phyloP scores from a whole-genome alignment of 1,139 yeast species.

The Pichia sp. region DNA sequence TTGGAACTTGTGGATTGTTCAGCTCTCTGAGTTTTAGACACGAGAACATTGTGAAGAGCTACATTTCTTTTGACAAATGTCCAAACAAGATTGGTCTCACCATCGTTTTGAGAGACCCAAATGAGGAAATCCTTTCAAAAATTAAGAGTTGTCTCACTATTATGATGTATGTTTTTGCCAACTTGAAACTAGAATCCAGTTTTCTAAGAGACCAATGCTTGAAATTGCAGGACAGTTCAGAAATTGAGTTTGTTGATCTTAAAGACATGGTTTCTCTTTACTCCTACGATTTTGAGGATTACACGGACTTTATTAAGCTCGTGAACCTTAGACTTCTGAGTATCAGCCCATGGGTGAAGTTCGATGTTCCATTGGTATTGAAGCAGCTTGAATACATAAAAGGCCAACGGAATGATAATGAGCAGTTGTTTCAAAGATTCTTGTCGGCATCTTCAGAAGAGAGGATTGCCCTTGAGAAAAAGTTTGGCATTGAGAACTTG shows the following conservation, averaged over 20 bases:
- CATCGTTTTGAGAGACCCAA: conserved; percentile 71
- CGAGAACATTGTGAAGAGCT: conserved; percentile 56
- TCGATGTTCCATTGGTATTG: conserved; percentile 38
- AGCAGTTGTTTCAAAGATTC: conserved; percentile 17
- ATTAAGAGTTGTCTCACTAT: conserved; percentile 78
- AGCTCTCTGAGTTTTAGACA: conserved; percentile 61
- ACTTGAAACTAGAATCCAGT: conserved; percentile 74
- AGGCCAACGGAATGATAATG: conserved; percentile 26
- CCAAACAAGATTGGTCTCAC: conserved; percentile 75
- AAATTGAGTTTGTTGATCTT: conserved; percentile 2
- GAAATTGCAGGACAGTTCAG: conserved; percentile 20
- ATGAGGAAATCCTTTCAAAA: conserved; percentile 49
- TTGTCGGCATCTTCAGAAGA: conserved; percentile 11
- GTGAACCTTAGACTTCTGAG: conserved; percentile 37
- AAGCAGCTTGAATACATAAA: conserved; percentile 34
- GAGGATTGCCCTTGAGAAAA: background rate
- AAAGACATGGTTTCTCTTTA: conserved; percentile 17
- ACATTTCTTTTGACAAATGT: conserved; percentile 72
- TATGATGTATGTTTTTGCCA: conserved; percentile 68
- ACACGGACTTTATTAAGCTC: conserved; percentile 32
- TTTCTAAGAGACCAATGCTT: conserved; percentile 70
- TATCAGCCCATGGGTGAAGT: conserved; percentile 43
- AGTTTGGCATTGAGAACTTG: background rate
- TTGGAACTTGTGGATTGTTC: conserved; percentile 71
- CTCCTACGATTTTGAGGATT: conserved; percentile 13